These are phyloP conservation scores for Cladobotryum protrusum DNA, from an alignment of 2,329 filamentous ascomycete species.

Conservation along the genomic window DNA sequence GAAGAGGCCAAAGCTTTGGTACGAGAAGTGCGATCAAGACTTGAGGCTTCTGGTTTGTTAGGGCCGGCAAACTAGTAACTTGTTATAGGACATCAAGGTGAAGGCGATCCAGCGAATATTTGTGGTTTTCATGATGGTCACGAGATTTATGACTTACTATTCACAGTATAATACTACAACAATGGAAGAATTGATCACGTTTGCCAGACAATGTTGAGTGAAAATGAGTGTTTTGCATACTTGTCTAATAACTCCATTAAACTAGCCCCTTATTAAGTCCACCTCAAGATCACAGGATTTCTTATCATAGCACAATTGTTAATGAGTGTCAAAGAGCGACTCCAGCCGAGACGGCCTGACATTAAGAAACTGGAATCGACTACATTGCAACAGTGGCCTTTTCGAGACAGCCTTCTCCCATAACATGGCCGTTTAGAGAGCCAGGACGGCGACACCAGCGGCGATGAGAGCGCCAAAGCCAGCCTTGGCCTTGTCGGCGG, in stretches of 20 bases:
- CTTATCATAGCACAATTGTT: neutral
- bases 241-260: conserved; percentile 1
- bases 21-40: conserved; percentile 72
- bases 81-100: neutral
- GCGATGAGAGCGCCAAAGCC: conserved; percentile 32
- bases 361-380: conserved; percentile 1
- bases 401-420: neutral
- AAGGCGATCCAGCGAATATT: neutral
- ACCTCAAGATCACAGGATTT: conserved; percentile 4
- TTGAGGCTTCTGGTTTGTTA: conserved; percentile 46
- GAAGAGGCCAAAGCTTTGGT: conserved; percentile 95
- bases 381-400: neutral
- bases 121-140: too few relatives aligned
- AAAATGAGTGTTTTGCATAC: conserved; percentile 6
- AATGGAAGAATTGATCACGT: neutral
- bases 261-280: neutral
- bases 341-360: neutral
- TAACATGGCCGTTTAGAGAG: conserved; percentile 22
- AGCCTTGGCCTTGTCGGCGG: conserved; percentile 29
- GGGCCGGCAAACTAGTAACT: conserved; percentile 16
- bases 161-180: too few relatives aligned
- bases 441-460: conserved; percentile 33
- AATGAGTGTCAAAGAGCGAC: conserved; percentile 7
- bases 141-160: too few relatives aligned
- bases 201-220: neutral